phyloP scores from a whole-genome alignment of 768 basidiomycete genomes.

The Pulveroboletus sp. region DNA sequence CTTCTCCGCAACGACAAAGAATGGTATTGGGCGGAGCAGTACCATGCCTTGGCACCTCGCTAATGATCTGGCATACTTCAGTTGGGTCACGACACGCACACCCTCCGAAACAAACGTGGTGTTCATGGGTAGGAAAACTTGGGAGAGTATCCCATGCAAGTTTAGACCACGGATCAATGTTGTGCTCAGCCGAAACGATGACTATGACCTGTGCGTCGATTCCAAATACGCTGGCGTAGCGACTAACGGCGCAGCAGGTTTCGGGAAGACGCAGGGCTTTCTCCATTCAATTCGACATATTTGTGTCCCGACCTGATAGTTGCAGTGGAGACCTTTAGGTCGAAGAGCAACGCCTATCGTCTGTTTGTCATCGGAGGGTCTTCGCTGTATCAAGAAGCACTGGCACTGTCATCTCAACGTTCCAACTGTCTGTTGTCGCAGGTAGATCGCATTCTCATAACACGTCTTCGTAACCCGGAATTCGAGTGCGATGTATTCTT shows the following conservation, averaged over 20 bases:
- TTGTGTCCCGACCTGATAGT: conserved; percentile 20
- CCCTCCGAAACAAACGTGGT: conserved; percentile 62
- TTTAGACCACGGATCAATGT: conserved; percentile 82
- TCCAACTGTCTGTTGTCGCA: conserved; percentile 32
- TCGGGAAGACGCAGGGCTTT: conserved; percentile 1
- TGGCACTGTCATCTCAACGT: conserved; percentile 33
- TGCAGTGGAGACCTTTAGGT: conserved; percentile 15
- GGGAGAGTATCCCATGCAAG: conserved; percentile 91
- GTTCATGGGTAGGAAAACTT: conserved; percentile 94
- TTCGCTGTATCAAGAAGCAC: conserved; percentile 68
- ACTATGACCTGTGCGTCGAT: conserved; percentile 57
- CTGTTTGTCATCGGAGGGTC: conserved; percentile 92
- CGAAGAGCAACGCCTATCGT: conserved; percentile 40
- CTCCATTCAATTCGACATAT: conserved; percentile 25
- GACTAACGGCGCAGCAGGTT: conserved; percentile 15
- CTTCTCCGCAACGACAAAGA: conserved; percentile 82
- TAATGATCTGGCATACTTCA: conserved; percentile 90
- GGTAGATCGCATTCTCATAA: conserved; percentile 83
- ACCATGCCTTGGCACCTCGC: conserved; percentile 86
- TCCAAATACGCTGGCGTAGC: background rate
- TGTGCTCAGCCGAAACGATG: conserved; percentile 60
- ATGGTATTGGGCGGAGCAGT: conserved; percentile 80
- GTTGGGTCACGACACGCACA: conserved; percentile 63
- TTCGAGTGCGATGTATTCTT: conserved; percentile 90
- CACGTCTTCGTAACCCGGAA: conserved; percentile 68